Base-by-base conservation (phyloP, 768 basidiomycete species). In the Pseudohyphozyma bogoriensis region DNA sequence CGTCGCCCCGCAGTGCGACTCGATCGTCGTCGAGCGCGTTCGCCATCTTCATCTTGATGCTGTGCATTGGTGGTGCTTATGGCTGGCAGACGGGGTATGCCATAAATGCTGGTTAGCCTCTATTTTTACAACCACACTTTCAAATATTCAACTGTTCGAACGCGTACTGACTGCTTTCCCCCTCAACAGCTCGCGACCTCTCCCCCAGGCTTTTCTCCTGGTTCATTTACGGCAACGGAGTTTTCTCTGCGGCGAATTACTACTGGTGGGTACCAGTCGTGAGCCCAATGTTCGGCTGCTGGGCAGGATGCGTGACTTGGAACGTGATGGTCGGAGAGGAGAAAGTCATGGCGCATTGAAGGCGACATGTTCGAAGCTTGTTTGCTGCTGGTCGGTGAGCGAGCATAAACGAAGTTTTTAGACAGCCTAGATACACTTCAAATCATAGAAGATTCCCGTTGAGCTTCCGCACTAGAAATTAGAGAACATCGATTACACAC, bases 61-160 rank as follows among this genome's bases (percentile, higher is more conserved):
- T 52, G 22, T 46, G 58, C 50, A 59, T 59, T 26, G 50, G 47
- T 3, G 32, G 26, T 39, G n/a, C 49, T 2, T 51, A 22, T 24
- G 58, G 58, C 5, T 59, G 50, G 50, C 58, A 51, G 24, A 59
- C 58, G 4, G 58, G 45, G 7, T 59, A 51, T 39, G 58, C 58
- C 6, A 52, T 59, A n/a, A 59, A 59, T 16, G 47, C 47, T 2
- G 47, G 47, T 50, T 20, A 50, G 47, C 4, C 8, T 2, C 31
- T 7, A 12, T 10, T 42, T 42, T 5, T 42, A 20, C 40, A 15
- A 8, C 7, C 28, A 2, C 18, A 31, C 28, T 5, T 42, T 42
- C 40, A 15, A 8, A 4, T 31, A 2, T 31, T 50, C 28, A 26
- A 24, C 45, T 8, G 9, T 2, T 6, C 15, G 46, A 29, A 28